Percentiles rank a stretch among this genome's conserved stretches.
phyloP scores from a whole-genome alignment of 2,329 filamentous ascomycete genomes.

The Aspergillus oerlinghausenensis region DNA sequence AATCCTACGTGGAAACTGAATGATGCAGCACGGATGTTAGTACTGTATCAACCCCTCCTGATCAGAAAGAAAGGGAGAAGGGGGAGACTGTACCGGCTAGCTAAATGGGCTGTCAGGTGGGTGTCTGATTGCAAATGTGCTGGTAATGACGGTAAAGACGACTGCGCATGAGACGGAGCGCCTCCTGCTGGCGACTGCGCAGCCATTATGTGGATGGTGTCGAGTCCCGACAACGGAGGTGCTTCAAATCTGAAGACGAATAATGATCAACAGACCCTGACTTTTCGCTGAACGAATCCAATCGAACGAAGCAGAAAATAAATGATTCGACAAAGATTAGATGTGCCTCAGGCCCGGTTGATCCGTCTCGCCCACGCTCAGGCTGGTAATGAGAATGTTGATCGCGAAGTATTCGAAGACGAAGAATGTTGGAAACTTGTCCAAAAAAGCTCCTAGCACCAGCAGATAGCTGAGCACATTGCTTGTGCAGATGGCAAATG shows the following conservation, averaged over 20 bases:
- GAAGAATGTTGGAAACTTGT: slow-evolving; percentile 10
- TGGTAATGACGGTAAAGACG: slow-evolving; percentile 82
- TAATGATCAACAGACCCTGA: not conserved
- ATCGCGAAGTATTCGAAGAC: slow-evolving; percentile 1
- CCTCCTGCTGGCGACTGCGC: slow-evolving; percentile 36
- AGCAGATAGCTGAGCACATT: slow-evolving; percentile 9
- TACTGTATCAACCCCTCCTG: not conserved
- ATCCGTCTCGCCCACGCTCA: slow-evolving; percentile 1
- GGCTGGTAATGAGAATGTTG: not conserved
- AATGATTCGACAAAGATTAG: not conserved
- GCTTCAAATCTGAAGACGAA: not conserved
- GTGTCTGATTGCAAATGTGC: slow-evolving; percentile 57
- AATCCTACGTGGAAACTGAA: slow-evolving; percentile 87
- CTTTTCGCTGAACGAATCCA: not conserved
- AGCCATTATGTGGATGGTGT: slow-evolving; percentile 32
- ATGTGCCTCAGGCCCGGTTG: not conserved
- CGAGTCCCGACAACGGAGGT: slow-evolving; percentile 8
- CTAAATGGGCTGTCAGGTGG: slow-evolving; percentile 48
- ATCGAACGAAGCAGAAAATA: not conserved
- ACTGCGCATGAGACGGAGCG: slow-evolving; percentile 63
- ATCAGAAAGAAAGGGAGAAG: not conserved
- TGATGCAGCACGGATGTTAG: slow-evolving; percentile 43
- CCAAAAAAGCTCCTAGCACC: slow-evolving; percentile 8
- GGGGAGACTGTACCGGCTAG: slow-evolving; percentile 39
- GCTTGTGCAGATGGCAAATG: slow-evolving; percentile 4